Percentiles rank a stretch among this genome's conserved stretches.
These are phyloP conservation scores for Macrophomina phaseolina DNA, from an alignment of 2,329 filamentous ascomycete genomes.

Conservation along the genomic window DNA sequence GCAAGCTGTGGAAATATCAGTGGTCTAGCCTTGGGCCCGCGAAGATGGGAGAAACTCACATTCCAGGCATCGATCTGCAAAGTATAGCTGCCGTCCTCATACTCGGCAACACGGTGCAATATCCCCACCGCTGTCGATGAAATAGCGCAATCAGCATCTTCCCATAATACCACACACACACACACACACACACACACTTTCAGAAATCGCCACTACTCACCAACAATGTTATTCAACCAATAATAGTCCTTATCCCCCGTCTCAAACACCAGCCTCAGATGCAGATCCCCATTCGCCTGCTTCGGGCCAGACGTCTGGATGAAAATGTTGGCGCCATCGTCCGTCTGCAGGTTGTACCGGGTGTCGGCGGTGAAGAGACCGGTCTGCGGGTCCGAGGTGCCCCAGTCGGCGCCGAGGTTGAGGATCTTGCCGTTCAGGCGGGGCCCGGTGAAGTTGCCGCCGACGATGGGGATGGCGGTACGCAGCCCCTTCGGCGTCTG, in stretches of 20 bases:
- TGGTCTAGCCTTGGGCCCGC: no score
- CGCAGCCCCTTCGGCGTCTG: conserved; percentile 26
- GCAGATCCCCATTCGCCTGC: conserved; percentile 36
- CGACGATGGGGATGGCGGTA: conserved; percentile 38
- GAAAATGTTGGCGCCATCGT: conserved; percentile 43
- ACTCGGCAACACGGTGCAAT: conserved; percentile 19
- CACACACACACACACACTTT: neutral
- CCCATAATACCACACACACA: neutral
- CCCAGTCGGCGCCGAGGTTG: conserved; percentile 47
- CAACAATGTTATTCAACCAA: conserved; percentile 47
- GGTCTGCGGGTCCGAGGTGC: conserved; percentile 38
- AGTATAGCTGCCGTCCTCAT: conserved; percentile 27
- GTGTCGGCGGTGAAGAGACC: conserved; percentile 43
- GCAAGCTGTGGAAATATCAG: neutral
- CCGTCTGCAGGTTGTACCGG: conserved; percentile 44
- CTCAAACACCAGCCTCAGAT: conserved; percentile 44
- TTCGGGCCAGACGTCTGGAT: conserved; percentile 42
- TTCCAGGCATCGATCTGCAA: conserved; percentile 31
- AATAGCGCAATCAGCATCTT: neutral
- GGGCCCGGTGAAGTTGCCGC: conserved; percentile 40
- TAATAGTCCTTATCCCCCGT: conserved; percentile 42
- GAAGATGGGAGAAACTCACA: conserved; percentile 1
- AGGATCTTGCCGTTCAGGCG: conserved; percentile 40
- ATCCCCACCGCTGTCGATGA: neutral
- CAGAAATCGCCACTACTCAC: neutral